Conservation (phyloP, 202 grass and related monocot species). For the Zoysia matrella region DNA sequence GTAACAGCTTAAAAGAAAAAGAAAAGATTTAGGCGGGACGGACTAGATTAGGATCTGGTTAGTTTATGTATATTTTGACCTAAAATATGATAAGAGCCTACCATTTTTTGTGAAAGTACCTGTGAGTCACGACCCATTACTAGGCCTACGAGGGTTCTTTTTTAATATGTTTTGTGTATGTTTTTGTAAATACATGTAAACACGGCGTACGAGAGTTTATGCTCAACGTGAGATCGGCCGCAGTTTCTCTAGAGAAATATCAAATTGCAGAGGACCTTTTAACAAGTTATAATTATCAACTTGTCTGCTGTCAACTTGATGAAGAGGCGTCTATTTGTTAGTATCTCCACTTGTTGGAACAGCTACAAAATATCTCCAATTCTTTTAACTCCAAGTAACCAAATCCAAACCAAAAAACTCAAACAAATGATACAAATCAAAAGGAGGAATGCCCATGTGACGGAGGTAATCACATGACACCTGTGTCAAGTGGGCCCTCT, state of each 20-base stretch:
- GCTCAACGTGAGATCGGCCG: neutral
- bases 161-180: no score
- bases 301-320: neutral
- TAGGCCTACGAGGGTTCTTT: no score
- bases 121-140: no score
- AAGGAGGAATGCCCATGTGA: neutral
- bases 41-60: no score
- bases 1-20: no score
- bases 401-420: neutral
- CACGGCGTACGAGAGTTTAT: neutral
- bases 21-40: no score
- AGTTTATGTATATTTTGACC: no score
- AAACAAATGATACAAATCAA: neutral
- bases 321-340: no score
- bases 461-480: neutral
- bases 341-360: neutral
- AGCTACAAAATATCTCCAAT: neutral
- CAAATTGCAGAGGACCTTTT: neutral
- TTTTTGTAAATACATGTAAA: neutral
- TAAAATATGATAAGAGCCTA: no score
- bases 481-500: neutral
- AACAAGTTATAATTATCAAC: neutral
- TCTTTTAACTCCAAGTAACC: neutral
- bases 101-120: no score
- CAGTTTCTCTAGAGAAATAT: neutral